phyloP scores from a whole-genome alignment of 176 grass and related monocot species.

The Eragrostis nindensis region DNA sequence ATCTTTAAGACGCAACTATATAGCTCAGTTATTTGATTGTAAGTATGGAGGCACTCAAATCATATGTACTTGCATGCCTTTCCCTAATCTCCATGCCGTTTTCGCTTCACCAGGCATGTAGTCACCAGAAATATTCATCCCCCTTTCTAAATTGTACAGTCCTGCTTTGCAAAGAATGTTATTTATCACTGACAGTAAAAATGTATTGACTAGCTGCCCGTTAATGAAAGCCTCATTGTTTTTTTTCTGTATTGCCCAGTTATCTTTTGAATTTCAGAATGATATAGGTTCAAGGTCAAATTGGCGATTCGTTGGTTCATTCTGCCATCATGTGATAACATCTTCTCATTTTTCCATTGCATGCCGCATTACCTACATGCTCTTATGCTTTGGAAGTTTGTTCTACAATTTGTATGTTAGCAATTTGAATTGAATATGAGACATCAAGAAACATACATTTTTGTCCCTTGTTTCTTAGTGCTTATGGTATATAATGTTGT shows the following conservation, averaged over 20 bases:
- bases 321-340: not conserved
- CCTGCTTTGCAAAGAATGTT: not conserved
- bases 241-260: not conserved
- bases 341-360: not conserved
- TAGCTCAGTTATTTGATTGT: constrained; percentile 31
- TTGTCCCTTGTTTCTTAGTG: not conserved
- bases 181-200: constrained; percentile 1
- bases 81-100: not conserved
- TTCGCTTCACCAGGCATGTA: constrained; percentile 6
- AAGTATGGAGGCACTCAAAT: constrained; percentile 30
- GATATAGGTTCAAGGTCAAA: constrained; percentile 10
- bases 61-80: not conserved
- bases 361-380: not conserved
- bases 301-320: constrained; percentile 11
- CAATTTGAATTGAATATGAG: not conserved
- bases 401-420: not conserved
- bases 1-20: constrained; percentile 13
- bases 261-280: constrained; percentile 11
- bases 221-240: not conserved
- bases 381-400: constrained; percentile 1
- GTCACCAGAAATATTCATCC: constrained; percentile 36
- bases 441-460: not conserved
- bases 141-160: not conserved
- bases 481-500: not conserved
- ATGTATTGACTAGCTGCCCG: constrained; percentile 15